Evolutionary conservation across 352 stramenopile species (phyloP).

Genomic region (Pythium myriotylum): DNA sequence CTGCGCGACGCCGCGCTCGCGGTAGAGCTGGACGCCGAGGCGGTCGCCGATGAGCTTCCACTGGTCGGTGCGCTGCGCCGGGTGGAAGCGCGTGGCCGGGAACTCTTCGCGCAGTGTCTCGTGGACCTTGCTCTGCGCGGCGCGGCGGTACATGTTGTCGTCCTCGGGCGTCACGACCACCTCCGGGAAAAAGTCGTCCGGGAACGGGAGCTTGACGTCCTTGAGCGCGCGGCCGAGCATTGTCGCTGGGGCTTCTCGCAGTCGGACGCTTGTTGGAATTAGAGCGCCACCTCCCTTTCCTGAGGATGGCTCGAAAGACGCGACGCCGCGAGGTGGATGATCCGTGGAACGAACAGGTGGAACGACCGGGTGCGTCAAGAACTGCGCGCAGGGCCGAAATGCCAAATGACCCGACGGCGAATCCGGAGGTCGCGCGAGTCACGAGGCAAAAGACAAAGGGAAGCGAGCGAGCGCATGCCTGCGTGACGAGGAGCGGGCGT

Average conservation of each 20-base stretch:
- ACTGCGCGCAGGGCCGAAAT: too few species aligned
- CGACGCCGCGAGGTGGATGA: too few species aligned
- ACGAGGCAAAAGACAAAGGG: too few species aligned
- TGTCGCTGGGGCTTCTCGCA: neutral
- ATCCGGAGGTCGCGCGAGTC: too few species aligned
- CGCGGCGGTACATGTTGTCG: constrained; percentile 37
- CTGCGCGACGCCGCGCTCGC: constrained; percentile 54
- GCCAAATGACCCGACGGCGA: too few species aligned
- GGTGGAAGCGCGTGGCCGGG: constrained; percentile 53
- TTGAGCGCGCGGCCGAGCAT: constrained; percentile 67
- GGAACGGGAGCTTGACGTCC: constrained; percentile 65
- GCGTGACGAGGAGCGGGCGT: neutral
- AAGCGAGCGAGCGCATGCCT: too few species aligned
- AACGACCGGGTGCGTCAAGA: too few species aligned
- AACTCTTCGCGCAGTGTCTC: constrained; percentile 45
- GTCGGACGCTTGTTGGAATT: constrained; percentile 4
- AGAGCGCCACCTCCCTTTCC: neutral
- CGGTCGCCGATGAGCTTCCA: constrained; percentile 67
- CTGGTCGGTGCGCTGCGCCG: constrained; percentile 48
- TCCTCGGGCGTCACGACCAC: constrained; percentile 39
- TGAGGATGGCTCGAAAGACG: neutral
- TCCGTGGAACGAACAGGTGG: neutral
- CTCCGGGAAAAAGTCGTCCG: constrained; percentile 67
- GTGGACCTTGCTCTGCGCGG: constrained; percentile 37
- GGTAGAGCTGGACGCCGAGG: constrained; percentile 54